Conservation (phyloP, 306 rosid genomes). For the Nissolia schottii region DNA sequence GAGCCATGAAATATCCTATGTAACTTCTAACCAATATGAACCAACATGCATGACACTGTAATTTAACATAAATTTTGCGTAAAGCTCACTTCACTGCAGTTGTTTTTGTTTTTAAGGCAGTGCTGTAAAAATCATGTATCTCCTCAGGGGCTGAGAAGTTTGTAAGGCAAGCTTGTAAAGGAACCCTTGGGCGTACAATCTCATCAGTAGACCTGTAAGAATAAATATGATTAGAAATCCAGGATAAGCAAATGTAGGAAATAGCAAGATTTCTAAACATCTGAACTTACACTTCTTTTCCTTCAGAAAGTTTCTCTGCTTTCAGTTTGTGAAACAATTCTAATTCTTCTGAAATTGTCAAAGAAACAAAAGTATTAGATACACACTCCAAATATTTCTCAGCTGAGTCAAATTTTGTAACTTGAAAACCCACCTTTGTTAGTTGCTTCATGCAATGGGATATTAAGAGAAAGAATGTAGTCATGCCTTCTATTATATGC, state of each 20-base stretch:
- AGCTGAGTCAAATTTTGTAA: constrained; percentile 1
- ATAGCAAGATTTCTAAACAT: constrained; percentile 6
- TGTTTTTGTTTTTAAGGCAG: constrained; percentile 81
- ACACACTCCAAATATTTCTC: background rate
- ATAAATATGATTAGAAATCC: constrained; percentile 33
- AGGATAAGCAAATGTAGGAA: background rate
- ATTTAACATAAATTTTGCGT: background rate
- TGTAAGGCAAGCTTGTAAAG: constrained; percentile 88
- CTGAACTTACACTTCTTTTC: constrained; percentile 82
- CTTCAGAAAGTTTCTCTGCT: constrained; percentile 71
- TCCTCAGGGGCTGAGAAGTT: constrained; percentile 89
- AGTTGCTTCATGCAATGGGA: constrained; percentile 80
- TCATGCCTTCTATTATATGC: constrained; percentile 82
- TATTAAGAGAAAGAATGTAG: constrained; percentile 85
- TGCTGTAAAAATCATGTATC: constrained; percentile 90
- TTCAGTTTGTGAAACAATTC: constrained; percentile 69
- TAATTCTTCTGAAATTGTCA: constrained; percentile 64
- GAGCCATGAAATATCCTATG: background rate
- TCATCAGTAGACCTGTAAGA: constrained; percentile 58
- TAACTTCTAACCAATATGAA: background rate
- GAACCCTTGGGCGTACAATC: constrained; percentile 95
- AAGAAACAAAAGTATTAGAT: constrained; percentile 30
- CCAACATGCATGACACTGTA: background rate
- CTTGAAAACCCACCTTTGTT: constrained; percentile 58
- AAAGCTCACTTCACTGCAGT: constrained; percentile 80